Evolutionary conservation across 2,329 filamentous ascomycete genomes (phyloP).

Genomic region (Blastomyces parvus): DNA sequence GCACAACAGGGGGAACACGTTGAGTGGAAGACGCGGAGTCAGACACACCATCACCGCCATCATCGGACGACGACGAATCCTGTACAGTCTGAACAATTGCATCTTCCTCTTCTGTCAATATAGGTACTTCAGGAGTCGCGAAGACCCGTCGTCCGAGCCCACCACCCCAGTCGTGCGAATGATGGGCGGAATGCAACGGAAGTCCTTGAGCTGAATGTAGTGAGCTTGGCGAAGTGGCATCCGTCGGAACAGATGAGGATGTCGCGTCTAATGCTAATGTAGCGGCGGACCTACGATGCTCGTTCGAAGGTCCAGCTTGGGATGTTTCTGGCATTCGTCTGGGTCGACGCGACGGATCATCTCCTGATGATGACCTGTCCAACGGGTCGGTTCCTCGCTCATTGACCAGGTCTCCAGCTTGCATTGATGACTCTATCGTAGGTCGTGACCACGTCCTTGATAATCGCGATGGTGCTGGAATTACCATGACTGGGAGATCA

Average conservation of each 20-base stretch:
- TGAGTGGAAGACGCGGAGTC: not conserved
- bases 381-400: not conserved
- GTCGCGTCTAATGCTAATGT: not conserved
- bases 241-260: not conserved
- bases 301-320: not conserved
- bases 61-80: not conserved
- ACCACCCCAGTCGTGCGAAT: not conserved
- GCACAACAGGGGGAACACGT: not conserved
- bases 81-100: not conserved
- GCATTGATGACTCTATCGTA: not conserved
- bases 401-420: not conserved
- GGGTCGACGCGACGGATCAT: not conserved
- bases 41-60: not conserved
- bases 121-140: not conserved
- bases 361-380: not conserved
- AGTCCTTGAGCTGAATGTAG: not conserved
- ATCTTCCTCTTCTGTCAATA: constrained; percentile 3
- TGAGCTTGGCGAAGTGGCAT: not conserved
- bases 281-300: not conserved
- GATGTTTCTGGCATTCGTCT: not conserved
- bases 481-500: constrained; percentile 48
- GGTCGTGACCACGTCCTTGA: constrained; percentile 42
- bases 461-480: constrained; percentile 46
- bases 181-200: not conserved
- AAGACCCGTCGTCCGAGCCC: not conserved